Percentiles rank a stretch among this genome's conserved stretches.
Evolutionary conservation across 768 basidiomycete genomes (phyloP).

Genomic region (Tylopilus sp.): DNA sequence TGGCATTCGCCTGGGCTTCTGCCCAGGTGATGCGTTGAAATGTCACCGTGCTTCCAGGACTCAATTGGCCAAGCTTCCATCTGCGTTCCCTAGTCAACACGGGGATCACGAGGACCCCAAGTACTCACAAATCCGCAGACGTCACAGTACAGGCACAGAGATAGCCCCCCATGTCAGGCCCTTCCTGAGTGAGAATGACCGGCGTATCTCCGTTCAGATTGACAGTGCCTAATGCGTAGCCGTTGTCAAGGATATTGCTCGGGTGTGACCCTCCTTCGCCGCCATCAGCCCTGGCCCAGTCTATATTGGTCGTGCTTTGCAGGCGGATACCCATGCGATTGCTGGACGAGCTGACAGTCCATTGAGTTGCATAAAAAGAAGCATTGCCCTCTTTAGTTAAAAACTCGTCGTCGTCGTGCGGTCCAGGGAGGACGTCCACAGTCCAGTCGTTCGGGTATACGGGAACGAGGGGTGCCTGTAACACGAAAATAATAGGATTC

Average conservation of each 20-base stretch:
- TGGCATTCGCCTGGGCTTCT: slow-evolving; percentile 31
- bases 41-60: slow-evolving; percentile 50
- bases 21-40: slow-evolving; percentile 50
- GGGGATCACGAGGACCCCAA: neutral
- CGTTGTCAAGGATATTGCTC: slow-evolving; percentile 63
- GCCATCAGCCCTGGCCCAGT: slow-evolving; percentile 54
- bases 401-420: slow-evolving; percentile 59
- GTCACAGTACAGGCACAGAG: slow-evolving; percentile 53
- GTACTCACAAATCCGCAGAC: slow-evolving; percentile 46
- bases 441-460: slow-evolving; percentile 47
- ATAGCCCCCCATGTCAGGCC: slow-evolving; percentile 63
- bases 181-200: slow-evolving; percentile 59
- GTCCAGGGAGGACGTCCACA: slow-evolving; percentile 56
- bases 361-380: slow-evolving; percentile 49
- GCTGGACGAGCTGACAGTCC: slow-evolving; percentile 53
- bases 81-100: slow-evolving; percentile 27
- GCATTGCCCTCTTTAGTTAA: slow-evolving; percentile 45
- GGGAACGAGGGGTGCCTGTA: slow-evolving; percentile 36
- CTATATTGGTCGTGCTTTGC: slow-evolving; percentile 39
- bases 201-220: slow-evolving; percentile 72
- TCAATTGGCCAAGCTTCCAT: slow-evolving; percentile 68
- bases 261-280: slow-evolving; percentile 70
- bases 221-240: slow-evolving; percentile 50
- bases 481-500: slow-evolving; percentile 5
- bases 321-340: slow-evolving; percentile 66